Conservation (phyloP, 352 stramenopile species). For the Phytophthora macrochlamydospora region DNA sequence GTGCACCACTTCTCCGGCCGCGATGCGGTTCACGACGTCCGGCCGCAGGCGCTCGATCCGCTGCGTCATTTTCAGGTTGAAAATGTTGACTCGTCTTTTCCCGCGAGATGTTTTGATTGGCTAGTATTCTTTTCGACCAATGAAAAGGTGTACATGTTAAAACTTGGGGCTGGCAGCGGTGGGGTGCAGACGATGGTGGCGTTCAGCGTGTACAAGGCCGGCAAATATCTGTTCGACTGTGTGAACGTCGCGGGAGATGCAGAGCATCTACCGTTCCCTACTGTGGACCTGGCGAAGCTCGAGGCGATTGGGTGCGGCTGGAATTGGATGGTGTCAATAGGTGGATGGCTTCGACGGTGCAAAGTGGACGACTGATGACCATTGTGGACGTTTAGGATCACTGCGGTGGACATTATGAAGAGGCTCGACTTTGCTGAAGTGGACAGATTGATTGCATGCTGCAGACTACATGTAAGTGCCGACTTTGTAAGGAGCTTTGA, state of each 20-base stretch:
- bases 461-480: conserved; percentile 46
- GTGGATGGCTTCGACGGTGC: conserved; percentile 11
- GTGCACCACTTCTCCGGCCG: conserved; percentile 96
- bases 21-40: conserved; percentile 96
- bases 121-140: conserved; percentile 16
- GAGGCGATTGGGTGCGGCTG: conserved; percentile 49
- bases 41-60: conserved; percentile 89
- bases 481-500: not conserved
- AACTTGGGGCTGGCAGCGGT: conserved; percentile 1
- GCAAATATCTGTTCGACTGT: conserved; percentile 73
- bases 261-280: conserved; percentile 25
- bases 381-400: conserved; percentile 28
- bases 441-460: conserved; percentile 62
- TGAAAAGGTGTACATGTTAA: conserved; percentile 1
- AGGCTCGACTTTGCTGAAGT: conserved; percentile 60
- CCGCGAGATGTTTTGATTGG: conserved; percentile 50
- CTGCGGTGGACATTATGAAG: conserved; percentile 59
- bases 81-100: conserved; percentile 40
- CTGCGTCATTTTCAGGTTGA: conserved; percentile 6
- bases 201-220: conserved; percentile 71
- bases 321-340: not conserved
- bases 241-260: conserved; percentile 16
- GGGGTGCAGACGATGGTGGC: conserved; percentile 25
- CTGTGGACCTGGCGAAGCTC: conserved; percentile 43
- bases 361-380: not conserved